Evolutionary conservation across 1,284 basidiomycete species (phyloP).

Genomic region (Apiotrichum porosum): DNA sequence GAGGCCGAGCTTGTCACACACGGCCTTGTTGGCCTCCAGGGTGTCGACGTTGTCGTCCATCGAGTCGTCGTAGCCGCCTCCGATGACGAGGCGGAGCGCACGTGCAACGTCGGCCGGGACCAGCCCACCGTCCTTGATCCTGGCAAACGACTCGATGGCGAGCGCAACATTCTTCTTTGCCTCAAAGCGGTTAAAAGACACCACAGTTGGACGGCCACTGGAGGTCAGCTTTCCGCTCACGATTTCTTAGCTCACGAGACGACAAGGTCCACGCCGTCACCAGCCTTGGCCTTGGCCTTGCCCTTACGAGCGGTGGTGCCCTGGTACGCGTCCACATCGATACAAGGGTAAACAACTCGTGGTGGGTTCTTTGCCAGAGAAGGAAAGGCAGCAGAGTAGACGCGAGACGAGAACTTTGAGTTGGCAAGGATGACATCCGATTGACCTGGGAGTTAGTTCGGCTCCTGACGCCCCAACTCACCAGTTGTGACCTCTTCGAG

Average conservation of each 20-base stretch:
- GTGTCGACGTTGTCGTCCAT: constrained; percentile 67
- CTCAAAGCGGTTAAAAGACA: constrained; percentile 94
- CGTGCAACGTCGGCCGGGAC: constrained; percentile 23
- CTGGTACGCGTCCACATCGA: constrained; percentile 70
- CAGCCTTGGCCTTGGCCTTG: constrained; percentile 42
- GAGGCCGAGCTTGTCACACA: constrained; percentile 53
- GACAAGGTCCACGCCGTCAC: constrained; percentile 58
- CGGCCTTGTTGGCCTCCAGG: constrained; percentile 56
- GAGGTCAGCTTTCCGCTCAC: neutral
- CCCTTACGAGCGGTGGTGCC: constrained; percentile 23
- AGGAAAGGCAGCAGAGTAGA: constrained; percentile 72
- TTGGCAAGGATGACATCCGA: constrained; percentile 89
- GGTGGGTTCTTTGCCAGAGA: constrained; percentile 59
- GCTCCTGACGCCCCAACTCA: too few relatives aligned
- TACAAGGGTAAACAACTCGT: constrained; percentile 84
- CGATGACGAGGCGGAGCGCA: constrained; percentile 62
- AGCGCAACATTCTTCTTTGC: constrained; percentile 86
- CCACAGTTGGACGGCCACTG: constrained; percentile 67
- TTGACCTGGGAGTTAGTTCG: constrained; percentile 56
- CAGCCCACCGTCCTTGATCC: constrained; percentile 17
- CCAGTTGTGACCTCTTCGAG: constrained; percentile 86
- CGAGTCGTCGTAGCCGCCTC: constrained; percentile 71
- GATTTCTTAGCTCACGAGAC: constrained; percentile 57
- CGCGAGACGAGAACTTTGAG: constrained; percentile 77
- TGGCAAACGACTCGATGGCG: constrained; percentile 68